A percentile compares a stretch with the other conserved stretches of the same genome.
phyloP scores from a whole-genome alignment of 768 basidiomycete genomes.

The Kwoniella pini region DNA sequence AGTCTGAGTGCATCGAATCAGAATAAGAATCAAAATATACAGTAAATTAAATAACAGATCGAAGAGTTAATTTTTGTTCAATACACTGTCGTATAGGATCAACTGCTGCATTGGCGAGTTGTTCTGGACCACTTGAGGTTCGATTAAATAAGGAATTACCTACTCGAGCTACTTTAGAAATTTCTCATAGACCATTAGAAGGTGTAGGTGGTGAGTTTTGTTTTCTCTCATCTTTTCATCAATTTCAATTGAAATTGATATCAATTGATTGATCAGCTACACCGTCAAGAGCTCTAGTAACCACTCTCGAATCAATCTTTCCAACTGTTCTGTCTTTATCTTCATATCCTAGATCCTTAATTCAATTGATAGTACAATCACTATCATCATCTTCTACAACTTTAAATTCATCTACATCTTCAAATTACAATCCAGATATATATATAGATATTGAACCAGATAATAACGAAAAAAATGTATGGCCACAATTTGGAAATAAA shows the following conservation, averaged over 20 bases:
- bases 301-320: constrained; percentile 44
- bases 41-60: not conserved
- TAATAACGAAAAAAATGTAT: constrained; percentile 14
- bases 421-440: not conserved
- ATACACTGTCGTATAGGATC: not conserved
- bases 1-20: too few species aligned
- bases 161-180: constrained; percentile 55
- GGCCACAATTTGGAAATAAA: constrained; percentile 12
- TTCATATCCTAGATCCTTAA: constrained; percentile 56
- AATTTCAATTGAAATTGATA: not conserved
- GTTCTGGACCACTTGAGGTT: constrained; percentile 57
- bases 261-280: constrained; percentile 45
- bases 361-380: constrained; percentile 57
- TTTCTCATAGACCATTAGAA: constrained; percentile 54
- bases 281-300: constrained; percentile 47
- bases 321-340: constrained; percentile 51
- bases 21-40: too few species aligned
- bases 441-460: constrained; percentile 4
- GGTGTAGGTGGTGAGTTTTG: constrained; percentile 50
- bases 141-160: constrained; percentile 55
- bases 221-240: not conserved
- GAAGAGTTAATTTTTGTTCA: too few species aligned
- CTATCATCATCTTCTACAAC: constrained; percentile 33
- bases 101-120: constrained; percentile 49
- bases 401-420: constrained; percentile 21